Base-by-base conservation (phyloP, 2,329 filamentous ascomycete species). In the Fusarium dimerum region DNA sequence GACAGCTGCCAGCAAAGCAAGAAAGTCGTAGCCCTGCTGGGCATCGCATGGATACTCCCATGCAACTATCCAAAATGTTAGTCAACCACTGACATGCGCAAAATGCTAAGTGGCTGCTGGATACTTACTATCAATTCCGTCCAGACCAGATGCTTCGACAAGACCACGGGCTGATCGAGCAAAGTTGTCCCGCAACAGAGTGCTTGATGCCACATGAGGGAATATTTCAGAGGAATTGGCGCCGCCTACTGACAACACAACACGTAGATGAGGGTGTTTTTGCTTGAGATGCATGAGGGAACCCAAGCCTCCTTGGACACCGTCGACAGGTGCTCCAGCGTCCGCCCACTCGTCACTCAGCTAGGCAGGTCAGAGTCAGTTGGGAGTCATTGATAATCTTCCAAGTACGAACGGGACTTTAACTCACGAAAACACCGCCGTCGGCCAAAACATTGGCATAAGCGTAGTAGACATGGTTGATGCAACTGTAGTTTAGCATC, bases 401-500 rank as follows among this genome's bases (percentile, higher is more conserved):
- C 20, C 20, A 26, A 26, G 20, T 26, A 26, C 7, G 20, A 26
- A 26, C 45, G 34, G 29, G 51, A 48, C n/a, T 41, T 30, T 45
- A 55, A 78, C 83, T 76, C 73, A 92, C 89, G 77, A 89, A 88
- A 56, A 93, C 84, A 48, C 82, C 83, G 45, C 90, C 89, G 67
- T 92, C 87, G 46, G 80, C 73, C 57, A 84, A 83, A 41, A 93
- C 82, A 72, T 82, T 88, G 52, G 89, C 89, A 80, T 90, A 92
- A 12, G 89, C 88, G 68, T 93, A 93, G 71, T 92, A 92, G 26
- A 92, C 84, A 66, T 91, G 87, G 60, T 87, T 92, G 64, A 93
- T 85, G 64, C 87, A 89, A 59, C 83, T 83, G 69, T 90, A 84
- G 68, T 89, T 89, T 66, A 93, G 75, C 50, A 84, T 84, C 1